Evolutionary conservation across 305 asterid genomes (phyloP).

Genomic region (Fraxinus greggii): DNA sequence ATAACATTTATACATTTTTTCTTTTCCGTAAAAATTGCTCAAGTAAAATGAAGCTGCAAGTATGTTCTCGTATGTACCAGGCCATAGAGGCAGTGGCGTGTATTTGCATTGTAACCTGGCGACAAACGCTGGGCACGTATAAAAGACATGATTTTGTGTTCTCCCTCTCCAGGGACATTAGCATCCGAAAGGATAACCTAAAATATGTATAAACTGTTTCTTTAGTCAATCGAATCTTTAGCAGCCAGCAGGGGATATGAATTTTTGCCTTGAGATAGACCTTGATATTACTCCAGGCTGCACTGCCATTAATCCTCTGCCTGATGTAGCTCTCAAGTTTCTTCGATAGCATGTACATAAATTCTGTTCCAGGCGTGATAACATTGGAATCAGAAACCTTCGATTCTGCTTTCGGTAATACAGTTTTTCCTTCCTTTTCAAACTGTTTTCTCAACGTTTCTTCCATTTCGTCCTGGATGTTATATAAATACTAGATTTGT

Average conservation of each 20-base stretch:
- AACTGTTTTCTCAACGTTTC: conserved; percentile 36
- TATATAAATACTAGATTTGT: not conserved
- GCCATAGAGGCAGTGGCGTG: conserved; percentile 61
- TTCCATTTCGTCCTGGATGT: conserved; percentile 44
- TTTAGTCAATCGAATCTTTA: not conserved
- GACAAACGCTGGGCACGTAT: conserved; percentile 46
- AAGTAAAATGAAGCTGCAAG: not conserved
- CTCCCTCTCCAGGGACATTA: conserved; percentile 71
- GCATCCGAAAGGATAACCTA: conserved; percentile 67
- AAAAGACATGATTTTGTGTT: conserved; percentile 65
- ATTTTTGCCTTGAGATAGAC: conserved; percentile 24
- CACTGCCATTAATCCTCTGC: conserved; percentile 25
- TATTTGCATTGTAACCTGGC: conserved; percentile 51
- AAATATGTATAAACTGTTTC: conserved; percentile 2
- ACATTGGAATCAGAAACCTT: conserved; percentile 52
- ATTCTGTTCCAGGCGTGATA: conserved; percentile 63
- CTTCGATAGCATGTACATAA: conserved; percentile 43
- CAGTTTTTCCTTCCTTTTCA: conserved; percentile 40
- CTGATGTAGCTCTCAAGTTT: conserved; percentile 43
- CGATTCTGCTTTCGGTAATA: conserved; percentile 44
- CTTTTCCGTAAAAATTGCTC: not conserved
- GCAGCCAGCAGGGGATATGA: not conserved
- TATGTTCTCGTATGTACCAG: conserved; percentile 30
- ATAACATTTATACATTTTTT: not conserved
- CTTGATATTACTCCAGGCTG: conserved; percentile 56